Evolutionary conservation across 495 filamentous ascomycete genomes (phyloP).

Genomic region (Immersiella caudata): DNA sequence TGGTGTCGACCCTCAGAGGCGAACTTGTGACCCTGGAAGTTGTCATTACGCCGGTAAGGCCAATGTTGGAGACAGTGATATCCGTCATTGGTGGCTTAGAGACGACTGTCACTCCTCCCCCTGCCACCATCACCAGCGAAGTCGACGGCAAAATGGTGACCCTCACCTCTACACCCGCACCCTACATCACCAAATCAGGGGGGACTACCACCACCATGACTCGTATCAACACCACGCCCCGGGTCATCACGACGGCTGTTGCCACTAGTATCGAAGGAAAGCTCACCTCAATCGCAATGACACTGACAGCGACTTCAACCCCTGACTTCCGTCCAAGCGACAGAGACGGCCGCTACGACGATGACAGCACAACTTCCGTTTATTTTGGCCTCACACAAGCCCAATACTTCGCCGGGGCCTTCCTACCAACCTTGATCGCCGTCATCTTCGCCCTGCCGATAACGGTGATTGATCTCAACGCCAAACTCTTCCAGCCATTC

Average conservation of each 20-base stretch:
- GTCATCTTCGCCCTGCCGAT: conserved; percentile 9
- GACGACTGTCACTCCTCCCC: neutral
- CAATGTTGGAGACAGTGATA: neutral
- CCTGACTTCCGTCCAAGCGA: neutral
- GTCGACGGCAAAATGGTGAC: neutral
- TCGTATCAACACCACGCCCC: neutral
- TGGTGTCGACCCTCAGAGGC: neutral
- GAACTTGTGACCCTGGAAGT: neutral
- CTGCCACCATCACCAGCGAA: neutral
- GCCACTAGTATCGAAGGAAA: neutral
- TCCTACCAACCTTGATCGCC: conserved; percentile 14
- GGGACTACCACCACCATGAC: neutral
- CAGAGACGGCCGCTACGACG: neutral
- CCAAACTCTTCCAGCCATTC: conserved; percentile 6
- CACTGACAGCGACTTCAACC: neutral
- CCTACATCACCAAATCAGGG: neutral
- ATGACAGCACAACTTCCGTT: neutral
- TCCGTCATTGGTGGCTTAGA: neutral
- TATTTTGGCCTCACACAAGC: neutral
- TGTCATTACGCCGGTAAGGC: neutral
- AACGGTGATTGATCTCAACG: conserved; percentile 13
- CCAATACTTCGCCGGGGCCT: conserved; percentile 19
- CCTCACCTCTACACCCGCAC: neutral
- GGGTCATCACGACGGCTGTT: neutral
- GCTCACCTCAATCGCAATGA: neutral